Base-by-base conservation (phyloP, 352 stramenopile genomes). In the Pythium biforme region DNA sequence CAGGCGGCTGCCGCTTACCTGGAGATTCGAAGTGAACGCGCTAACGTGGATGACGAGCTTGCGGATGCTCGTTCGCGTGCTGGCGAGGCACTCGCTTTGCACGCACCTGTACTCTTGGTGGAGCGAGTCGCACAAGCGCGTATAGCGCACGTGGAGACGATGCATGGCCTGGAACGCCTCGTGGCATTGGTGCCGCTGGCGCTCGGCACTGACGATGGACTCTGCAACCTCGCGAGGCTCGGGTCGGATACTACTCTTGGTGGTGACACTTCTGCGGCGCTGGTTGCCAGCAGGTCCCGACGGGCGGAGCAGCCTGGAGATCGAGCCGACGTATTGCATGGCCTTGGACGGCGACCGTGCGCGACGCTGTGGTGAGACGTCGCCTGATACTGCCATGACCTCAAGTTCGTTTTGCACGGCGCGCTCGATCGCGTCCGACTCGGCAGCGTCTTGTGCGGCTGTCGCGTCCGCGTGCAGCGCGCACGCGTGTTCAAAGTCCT, bases 41-140 rank as follows among this genome's bases (percentile, higher is more conserved):
- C 68, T 74, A 4, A 74, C 55, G 45, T 74, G 68, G 40, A 74
- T 66, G 14, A 70, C 58, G 17, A 74, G 51, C 33, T 74, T 74
- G 22, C 68, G 49, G 41, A 74, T 74, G 50, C 58, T 71, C n/a
- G 22, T 67, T 41, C 31, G 37, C 4, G 59, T 69, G 17, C 59
- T 69, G 2, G 53, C 59, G 15, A 74, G 49, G 34, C 68, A 71
- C 17, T 71, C 63, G 43, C 48, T 66, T 5, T 71, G 46, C 0
- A 71, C 51, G 26, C 52, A 68, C 43, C 65, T 22, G 27, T 73
- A 73, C 39, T 73, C 66, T 34, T 73, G 66, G 19, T 46, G 52
- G 12, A 67, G 37, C n/a, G 66, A 69, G 41, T 69, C 47, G 31
- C 52, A 66, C 11, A 73, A 37, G 0, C 66, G 60, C 14, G 55